These are phyloP conservation scores for Trypanosoma conorhini DNA, from an alignment of 208 protist genomes.

Conservation along the genomic window DNA sequence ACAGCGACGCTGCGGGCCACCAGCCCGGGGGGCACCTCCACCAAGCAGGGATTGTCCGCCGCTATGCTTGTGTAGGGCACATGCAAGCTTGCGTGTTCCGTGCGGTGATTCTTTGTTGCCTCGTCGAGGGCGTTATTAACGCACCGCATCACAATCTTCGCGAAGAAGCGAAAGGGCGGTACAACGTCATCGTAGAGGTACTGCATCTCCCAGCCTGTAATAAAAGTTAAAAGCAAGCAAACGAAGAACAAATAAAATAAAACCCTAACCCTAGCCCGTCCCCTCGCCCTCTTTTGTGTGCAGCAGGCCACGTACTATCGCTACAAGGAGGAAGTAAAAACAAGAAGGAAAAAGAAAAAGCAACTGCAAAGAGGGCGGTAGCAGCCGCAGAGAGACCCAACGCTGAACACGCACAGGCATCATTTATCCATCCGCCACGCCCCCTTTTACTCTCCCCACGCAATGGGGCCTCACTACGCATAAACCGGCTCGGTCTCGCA, in stretches of 20 bases:
- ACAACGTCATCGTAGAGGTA: constrained; percentile 33
- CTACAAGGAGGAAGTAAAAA: background rate
- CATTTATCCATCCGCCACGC: background rate
- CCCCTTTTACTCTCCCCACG: background rate
- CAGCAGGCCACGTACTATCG: background rate
- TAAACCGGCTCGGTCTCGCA: too few species aligned
- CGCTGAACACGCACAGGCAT: background rate
- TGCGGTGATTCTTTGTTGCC: background rate
- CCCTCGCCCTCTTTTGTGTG: background rate
- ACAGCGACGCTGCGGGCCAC: background rate
- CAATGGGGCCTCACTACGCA: too few species aligned
- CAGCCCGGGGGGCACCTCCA: constrained; percentile 3
- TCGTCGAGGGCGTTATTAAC: constrained; percentile 31
- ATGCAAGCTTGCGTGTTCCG: background rate
- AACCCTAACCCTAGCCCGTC: background rate
- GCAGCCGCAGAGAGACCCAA: background rate
- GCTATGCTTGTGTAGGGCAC: background rate
- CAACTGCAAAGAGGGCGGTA: background rate
- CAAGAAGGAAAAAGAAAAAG: background rate
- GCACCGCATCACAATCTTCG: constrained; percentile 34
- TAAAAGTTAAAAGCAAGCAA: constrained; percentile 5
- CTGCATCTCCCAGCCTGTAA: constrained; percentile 17
- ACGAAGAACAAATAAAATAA: background rate
- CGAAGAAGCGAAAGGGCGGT: constrained; percentile 32
- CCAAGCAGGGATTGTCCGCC: background rate